Evolutionary conservation across 345 rosid species (phyloP).

Genomic region (Populus deltoides): DNA sequence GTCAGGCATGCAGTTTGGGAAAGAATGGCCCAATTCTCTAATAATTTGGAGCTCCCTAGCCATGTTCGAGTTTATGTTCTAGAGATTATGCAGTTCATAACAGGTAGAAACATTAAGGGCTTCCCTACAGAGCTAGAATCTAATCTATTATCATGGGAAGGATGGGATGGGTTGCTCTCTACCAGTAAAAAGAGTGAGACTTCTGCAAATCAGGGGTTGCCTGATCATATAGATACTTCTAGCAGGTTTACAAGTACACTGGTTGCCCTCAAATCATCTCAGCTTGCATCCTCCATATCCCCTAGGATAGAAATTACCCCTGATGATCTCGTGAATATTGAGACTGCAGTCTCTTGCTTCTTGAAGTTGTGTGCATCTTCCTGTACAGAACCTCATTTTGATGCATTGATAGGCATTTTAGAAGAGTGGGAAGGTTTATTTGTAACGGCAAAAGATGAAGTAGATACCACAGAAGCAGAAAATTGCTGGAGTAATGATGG

Average conservation of each 20-base stretch:
- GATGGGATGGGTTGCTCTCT: slow-evolving; percentile 62
- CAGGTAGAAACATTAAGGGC: slow-evolving; percentile 58
- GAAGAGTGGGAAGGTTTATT: slow-evolving; percentile 93
- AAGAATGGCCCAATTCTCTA: slow-evolving; percentile 62
- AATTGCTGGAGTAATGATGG: slow-evolving; percentile 68
- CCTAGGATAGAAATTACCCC: slow-evolving; percentile 65
- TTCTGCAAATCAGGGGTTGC: slow-evolving; percentile 30
- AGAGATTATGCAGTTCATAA: slow-evolving; percentile 78
- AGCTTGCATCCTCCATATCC: slow-evolving; percentile 60
- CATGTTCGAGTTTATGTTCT: slow-evolving; percentile 69
- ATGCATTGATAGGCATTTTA: slow-evolving; percentile 60
- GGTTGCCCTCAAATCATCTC: slow-evolving; percentile 89
- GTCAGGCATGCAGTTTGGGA: slow-evolving; percentile 76
- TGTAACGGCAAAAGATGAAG: slow-evolving; percentile 38
- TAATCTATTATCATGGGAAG: slow-evolving; percentile 72
- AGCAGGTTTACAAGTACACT: slow-evolving; percentile 68
- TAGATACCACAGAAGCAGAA: slow-evolving; percentile 42
- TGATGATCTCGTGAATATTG: slow-evolving; percentile 53
- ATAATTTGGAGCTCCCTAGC: slow-evolving; percentile 72
- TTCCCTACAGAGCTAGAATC: slow-evolving; percentile 52
- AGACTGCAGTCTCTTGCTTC: slow-evolving; percentile 66
- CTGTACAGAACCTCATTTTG: slow-evolving; percentile 43
- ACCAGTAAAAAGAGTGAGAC: slow-evolving; percentile 43
- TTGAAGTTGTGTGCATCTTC: slow-evolving; percentile 58
- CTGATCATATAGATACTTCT: slow-evolving; percentile 52